Evolutionary conservation across 495 filamentous ascomycete species (phyloP), one percentile per base, ranked within the genome.

Genomic region (Podospora pseudoanserina): DNA sequence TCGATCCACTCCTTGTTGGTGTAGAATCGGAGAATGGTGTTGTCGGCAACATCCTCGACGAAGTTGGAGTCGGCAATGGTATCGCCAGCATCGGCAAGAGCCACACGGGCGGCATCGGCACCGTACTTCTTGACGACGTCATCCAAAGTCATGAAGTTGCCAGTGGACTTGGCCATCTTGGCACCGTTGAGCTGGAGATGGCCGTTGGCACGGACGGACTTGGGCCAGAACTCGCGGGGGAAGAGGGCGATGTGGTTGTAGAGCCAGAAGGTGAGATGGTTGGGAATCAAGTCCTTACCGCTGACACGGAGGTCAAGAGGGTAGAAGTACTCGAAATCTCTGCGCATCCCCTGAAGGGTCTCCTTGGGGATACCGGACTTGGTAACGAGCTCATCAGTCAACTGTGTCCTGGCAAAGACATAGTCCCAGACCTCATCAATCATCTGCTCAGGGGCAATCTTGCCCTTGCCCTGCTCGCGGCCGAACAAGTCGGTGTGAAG

Each of bases 251-350:
- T 78, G 79, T 99, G 95, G 73, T 94, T 90, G 83, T 99, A 99
- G 58, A 99, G 87, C 87, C 91, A 94, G 86, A 99, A 99, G 39
- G 93, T 97, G 64, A 99, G 84, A 80, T 97, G 93, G 80, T 94
- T 92, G 32, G 89, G 89, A 72, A 95, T 91, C 60, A 96, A 82
- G 75, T 96, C 92, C 81, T 96, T 96, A 67, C 92, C 92, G 23
- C 90, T 93, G 60, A 91, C 86, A 69, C 91, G 85, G 70, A 96
- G 77, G 71, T 98, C 95, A 26, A 97, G 82, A 30, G 95, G 95
- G 78, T 99, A 99, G 85, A 92, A 99, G 84, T 98, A 99, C 71
- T 94, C 89, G 74, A 99, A 98, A 69, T 97, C 91, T 74, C 93
- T 84, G 63, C 92, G 84, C 91, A 99, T 90, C 30, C 86, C 81